Conservation (phyloP, 164 flowering plant genomes). For the Magnolia sinica region DNA sequence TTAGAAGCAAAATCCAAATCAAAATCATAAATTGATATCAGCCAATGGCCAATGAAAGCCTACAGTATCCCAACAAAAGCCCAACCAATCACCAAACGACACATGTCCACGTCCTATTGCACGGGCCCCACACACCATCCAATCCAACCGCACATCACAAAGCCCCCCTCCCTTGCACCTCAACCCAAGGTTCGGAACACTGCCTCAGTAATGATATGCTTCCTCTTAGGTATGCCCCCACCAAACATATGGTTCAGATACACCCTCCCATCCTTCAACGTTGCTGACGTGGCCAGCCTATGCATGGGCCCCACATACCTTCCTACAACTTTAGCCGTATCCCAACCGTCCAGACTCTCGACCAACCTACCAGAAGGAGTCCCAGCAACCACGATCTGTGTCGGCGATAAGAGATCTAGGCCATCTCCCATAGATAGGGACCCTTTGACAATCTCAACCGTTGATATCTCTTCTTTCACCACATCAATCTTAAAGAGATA, state of each 20-base stretch:
- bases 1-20: too few species aligned
- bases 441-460: slow-evolving; percentile 51
- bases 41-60: too few species aligned
- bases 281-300: slow-evolving; percentile 64
- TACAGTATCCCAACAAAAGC: too few species aligned
- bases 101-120: too few species aligned
- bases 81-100: too few species aligned
- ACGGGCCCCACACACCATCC: too few species aligned
- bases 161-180: not conserved
- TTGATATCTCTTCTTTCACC: slow-evolving; percentile 33
- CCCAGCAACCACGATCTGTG: slow-evolving; percentile 67
- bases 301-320: slow-evolving; percentile 54
- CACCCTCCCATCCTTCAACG: slow-evolving; percentile 79
- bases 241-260: slow-evolving; percentile 71
- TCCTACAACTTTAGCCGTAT: slow-evolving; percentile 49
- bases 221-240: slow-evolving; percentile 61
- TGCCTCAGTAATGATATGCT: slow-evolving; percentile 79
- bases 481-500: slow-evolving; percentile 50
- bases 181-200: slow-evolving; percentile 32
- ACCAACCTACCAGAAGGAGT: slow-evolving; percentile 66
- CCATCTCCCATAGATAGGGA: slow-evolving; percentile 69
- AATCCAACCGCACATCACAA: too few species aligned
- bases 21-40: too few species aligned
- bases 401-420: slow-evolving; percentile 64
- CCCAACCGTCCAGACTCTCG: slow-evolving; percentile 84